Evolutionary conservation across 768 basidiomycete species (phyloP).

Genomic region (Trametes elegans): DNA sequence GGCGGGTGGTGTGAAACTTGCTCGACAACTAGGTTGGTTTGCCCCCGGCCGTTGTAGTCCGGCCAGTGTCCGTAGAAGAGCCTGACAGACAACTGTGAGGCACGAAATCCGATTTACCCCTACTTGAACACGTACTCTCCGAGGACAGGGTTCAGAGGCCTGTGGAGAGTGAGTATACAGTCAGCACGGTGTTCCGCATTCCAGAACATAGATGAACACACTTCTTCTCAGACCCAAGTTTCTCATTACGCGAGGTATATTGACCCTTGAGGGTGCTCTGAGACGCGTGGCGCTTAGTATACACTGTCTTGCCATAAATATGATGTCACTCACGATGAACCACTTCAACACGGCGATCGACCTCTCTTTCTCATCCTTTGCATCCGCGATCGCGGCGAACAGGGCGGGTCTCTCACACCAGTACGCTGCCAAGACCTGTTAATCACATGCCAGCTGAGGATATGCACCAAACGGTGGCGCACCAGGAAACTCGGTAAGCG

Average conservation of each 20-base stretch:
- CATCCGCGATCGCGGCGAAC: conserved; percentile 85
- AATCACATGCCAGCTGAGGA: not conserved
- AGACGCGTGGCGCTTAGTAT: not conserved
- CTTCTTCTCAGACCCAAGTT: conserved; percentile 98
- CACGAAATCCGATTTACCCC: not conserved
- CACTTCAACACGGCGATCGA: conserved; percentile 83
- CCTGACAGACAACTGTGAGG: conserved; percentile 35
- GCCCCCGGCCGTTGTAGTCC: conserved; percentile 63
- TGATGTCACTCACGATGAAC: conserved; percentile 73
- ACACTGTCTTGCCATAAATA: not conserved
- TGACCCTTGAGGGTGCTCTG: conserved; percentile 95
- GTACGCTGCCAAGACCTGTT: conserved; percentile 57
- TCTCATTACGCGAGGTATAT: conserved; percentile 92
- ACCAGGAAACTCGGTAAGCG: conserved; percentile 92
- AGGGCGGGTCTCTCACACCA: conserved; percentile 95
- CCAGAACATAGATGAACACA: conserved; percentile 34
- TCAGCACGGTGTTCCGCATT: too few species aligned
- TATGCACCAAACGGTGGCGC: conserved; percentile 24
- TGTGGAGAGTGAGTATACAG: conserved; percentile 30
- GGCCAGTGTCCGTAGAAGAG: conserved; percentile 92
- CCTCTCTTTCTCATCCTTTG: conserved; percentile 68
- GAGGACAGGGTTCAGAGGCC: conserved; percentile 93
- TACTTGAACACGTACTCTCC: conserved; percentile 65
- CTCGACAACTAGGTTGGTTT: conserved; percentile 83
- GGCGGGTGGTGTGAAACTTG: conserved; percentile 97